Percentiles rank a stretch among this genome's conserved stretches.
These are phyloP conservation scores for Hanseniaspora guilliermondii DNA, from an alignment of 805 yeast genomes.

Conservation along the genomic window DNA sequence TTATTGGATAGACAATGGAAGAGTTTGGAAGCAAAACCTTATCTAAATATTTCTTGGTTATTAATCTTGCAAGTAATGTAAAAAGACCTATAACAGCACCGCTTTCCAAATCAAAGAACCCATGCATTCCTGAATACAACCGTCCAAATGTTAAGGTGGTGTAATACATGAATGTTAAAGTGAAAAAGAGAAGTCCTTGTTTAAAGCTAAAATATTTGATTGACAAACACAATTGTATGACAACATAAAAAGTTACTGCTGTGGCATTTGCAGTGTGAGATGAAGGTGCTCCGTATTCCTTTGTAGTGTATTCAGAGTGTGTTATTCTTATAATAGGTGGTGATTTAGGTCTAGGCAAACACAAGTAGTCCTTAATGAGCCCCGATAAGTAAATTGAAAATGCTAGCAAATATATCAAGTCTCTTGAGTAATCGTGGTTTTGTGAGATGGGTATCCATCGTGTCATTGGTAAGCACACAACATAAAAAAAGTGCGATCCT, in stretches of 20 bases:
- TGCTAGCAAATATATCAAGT: constrained; percentile 54
- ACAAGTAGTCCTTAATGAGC: constrained; percentile 64
- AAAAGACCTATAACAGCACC: constrained; percentile 56
- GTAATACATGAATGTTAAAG: constrained; percentile 36
- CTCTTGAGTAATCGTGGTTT: constrained; percentile 36
- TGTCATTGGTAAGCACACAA: constrained; percentile 73
- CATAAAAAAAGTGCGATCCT: constrained; percentile 90
- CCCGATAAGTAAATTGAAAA: constrained; percentile 58
- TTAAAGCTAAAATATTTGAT: not conserved
- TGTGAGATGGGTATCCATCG: constrained; percentile 61
- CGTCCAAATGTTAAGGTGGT: constrained; percentile 64
- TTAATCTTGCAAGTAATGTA: constrained; percentile 38
- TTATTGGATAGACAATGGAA: constrained; percentile 31
- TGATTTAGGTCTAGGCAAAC: constrained; percentile 82
- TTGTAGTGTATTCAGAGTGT: constrained; percentile 76
- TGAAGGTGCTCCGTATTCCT: constrained; percentile 91
- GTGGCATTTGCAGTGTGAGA: constrained; percentile 93
- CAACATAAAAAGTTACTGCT: constrained; percentile 50
- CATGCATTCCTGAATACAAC: constrained; percentile 95
- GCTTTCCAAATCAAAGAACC: constrained; percentile 57
- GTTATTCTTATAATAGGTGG: constrained; percentile 89
- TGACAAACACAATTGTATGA: constrained; percentile 17
- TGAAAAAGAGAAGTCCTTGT: constrained; percentile 16
- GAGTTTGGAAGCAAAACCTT: not conserved
- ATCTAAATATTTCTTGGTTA: constrained; percentile 36